These are phyloP conservation scores for Hypoxylon sp. DNA, from an alignment of 2,329 filamentous ascomycete species.

Conservation along the genomic window DNA sequence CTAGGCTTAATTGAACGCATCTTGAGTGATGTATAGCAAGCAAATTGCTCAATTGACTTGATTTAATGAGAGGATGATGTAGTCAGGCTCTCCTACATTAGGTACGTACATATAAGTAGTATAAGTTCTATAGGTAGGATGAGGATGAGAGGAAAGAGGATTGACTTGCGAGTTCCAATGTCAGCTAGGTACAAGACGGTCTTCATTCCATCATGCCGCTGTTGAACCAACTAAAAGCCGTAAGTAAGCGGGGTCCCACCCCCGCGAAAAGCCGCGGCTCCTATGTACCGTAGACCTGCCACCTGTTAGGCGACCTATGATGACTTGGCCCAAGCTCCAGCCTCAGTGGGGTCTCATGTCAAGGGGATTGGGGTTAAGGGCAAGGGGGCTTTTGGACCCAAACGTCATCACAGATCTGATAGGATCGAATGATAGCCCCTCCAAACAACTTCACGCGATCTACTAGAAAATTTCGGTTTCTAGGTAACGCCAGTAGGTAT, in stretches of 20 bases:
- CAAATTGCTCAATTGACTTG: slow-evolving; percentile 22
- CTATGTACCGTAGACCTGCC: too few relatives aligned
- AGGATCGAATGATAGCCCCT: slow-evolving; percentile 32
- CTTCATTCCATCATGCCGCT: slow-evolving; percentile 30
- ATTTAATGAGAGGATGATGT: slow-evolving; percentile 7
- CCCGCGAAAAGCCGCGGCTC: slow-evolving; percentile 42
- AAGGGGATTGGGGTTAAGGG: neutral
- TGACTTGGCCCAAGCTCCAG: slow-evolving; percentile 33
- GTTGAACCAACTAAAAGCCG: slow-evolving; percentile 29
- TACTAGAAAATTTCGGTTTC: slow-evolving; percentile 3
- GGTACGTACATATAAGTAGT: slow-evolving; percentile 2
- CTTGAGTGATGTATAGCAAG: slow-evolving; percentile 38
- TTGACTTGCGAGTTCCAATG: neutral
- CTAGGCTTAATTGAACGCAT: slow-evolving; percentile 72
- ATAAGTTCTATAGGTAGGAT: slow-evolving; percentile 17
- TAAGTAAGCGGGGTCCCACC: slow-evolving; percentile 38
- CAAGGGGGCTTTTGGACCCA: slow-evolving; percentile 12
- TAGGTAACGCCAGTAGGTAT: slow-evolving; percentile 55
- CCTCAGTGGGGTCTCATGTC: slow-evolving; percentile 15
- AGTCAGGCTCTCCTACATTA: slow-evolving; percentile 10
- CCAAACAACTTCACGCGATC: slow-evolving; percentile 41
- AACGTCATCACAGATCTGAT: slow-evolving; percentile 35
- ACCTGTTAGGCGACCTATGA: neutral
- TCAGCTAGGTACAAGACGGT: neutral
- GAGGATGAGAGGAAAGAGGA: slow-evolving; percentile 19